Evolutionary conservation across 108 stramenopile genomes (phyloP), one percentile per base, ranked within the genome.

Genomic region (Discostella pseudostelligera): DNA sequence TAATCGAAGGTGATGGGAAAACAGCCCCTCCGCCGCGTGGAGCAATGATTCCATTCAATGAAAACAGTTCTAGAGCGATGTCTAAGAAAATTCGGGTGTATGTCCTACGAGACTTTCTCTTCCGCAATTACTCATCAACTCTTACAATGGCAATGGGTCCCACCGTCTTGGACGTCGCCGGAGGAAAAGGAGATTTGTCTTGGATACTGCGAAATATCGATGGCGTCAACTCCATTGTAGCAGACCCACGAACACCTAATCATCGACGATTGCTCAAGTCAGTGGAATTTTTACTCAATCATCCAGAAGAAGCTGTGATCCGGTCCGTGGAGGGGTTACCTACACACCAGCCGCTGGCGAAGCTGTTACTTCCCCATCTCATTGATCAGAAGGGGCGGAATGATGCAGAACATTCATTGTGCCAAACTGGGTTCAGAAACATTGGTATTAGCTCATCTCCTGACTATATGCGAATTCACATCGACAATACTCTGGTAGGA

Each of bases 101-200:
- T 48, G 80, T 81, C 9, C 80, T 87, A 61, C 79, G 86, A 21
- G 82, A 84, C 1, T 90, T 85, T 62, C 44, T 90, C 9, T 29
- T 76, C 47, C 67, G 76, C 16, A 60, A 19, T n/a, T 81, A 75
- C 45, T 36, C 14, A 3, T 42, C 65, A 16, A 44, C 26, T 39
- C 0, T 44, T 22, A 51, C 46, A 8, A 9, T 12, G 20, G 62
- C 48, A 5, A 37, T 14, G n/a, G 67, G 59, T 17, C 11, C 28
- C 47, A 32, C 7, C 17, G 66, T 95, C 12, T 60, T 95, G 14
- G 94, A 95, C 49, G 87, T 89, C 6, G 94, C 94, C 12, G 94
- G 94, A 1, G 94, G 94, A 11, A 83, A 84, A 35, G 94, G 94
- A 6, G 86, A 90, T 48, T 72, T 95, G 49, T 83, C 82, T 7